Evolutionary conservation across 345 rosid genomes (phyloP).

Genomic region (Pistacia vera): DNA sequence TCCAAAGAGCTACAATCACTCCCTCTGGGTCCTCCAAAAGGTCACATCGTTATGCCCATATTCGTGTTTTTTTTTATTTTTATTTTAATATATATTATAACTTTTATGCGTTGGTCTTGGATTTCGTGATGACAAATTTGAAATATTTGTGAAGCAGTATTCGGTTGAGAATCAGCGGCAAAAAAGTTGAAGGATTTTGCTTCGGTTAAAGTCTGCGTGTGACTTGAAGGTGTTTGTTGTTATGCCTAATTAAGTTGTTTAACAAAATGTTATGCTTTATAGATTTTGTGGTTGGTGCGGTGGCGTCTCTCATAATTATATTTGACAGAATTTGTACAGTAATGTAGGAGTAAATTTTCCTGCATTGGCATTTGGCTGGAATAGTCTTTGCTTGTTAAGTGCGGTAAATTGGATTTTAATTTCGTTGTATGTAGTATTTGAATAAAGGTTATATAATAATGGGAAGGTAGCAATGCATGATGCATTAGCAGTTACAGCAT

Average conservation of each 20-base stretch:
- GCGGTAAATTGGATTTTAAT: neutral
- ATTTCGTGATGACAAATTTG: slow-evolving; percentile 8
- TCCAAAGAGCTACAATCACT: slow-evolving; percentile 79
- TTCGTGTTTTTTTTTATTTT: neutral
- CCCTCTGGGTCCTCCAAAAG: slow-evolving; percentile 95
- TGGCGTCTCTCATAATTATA: neutral
- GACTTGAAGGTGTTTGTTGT: slow-evolving; percentile 54
- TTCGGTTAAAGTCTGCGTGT: slow-evolving; percentile 16
- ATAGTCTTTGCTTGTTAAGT: neutral
- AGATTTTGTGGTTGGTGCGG: neutral
- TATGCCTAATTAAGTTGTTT: slow-evolving; percentile 21
- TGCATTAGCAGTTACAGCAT: neutral
- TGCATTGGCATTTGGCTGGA: neutral
- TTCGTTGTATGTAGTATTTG: neutral
- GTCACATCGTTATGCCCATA: slow-evolving; percentile 24
- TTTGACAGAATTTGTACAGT: neutral
- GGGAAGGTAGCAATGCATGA: neutral
- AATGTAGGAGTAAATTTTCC: neutral
- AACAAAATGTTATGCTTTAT: slow-evolving; percentile 1
- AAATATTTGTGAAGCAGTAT: slow-evolving; percentile 46
- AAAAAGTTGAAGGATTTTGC: slow-evolving; percentile 58
- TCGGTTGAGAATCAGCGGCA: slow-evolving; percentile 80
- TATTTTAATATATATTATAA: too few relatives aligned
- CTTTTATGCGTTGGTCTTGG: neutral
- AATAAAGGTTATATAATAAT: neutral